These are phyloP conservation scores for Aspergillus brasiliensis DNA, from an alignment of 2,329 filamentous ascomycete genomes.

Conservation along the genomic window DNA sequence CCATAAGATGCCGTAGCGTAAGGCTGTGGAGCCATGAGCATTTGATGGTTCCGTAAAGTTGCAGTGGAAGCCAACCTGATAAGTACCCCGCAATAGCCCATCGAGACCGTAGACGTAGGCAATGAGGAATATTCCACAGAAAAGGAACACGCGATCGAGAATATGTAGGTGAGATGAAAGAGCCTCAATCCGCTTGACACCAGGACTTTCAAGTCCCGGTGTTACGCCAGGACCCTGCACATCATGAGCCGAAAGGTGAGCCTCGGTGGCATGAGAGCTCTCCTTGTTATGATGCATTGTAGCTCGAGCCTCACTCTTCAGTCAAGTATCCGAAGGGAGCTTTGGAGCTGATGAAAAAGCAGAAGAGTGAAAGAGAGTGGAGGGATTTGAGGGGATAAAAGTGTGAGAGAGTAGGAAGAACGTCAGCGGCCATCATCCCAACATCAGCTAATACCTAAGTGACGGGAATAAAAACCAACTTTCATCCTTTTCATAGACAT, in stretches of 20 bases:
- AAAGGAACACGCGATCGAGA: constrained; percentile 59
- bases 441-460: neutral
- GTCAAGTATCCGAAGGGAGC: neutral
- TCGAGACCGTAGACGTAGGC: constrained; percentile 67
- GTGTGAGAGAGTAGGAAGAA: neutral
- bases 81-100: constrained; percentile 55
- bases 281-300: neutral
- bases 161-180: constrained; percentile 56
- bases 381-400: neutral
- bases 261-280: neutral
- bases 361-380: neutral
- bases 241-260: neutral
- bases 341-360: neutral
- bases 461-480: neutral
- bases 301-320: neutral
- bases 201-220: constrained; percentile 40
- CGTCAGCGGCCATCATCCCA: neutral
- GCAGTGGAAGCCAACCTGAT: constrained; percentile 39
- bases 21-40: constrained; percentile 34
- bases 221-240: neutral
- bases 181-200: constrained; percentile 63
- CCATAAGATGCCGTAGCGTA: constrained; percentile 56
- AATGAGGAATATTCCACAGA: constrained; percentile 63
- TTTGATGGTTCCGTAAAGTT: constrained; percentile 6
- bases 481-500: no score